Evolutionary conservation across 805 yeast species (phyloP), one percentile per base, ranked within the genome.

Genomic region (Saccharomyces eubayanus): DNA sequence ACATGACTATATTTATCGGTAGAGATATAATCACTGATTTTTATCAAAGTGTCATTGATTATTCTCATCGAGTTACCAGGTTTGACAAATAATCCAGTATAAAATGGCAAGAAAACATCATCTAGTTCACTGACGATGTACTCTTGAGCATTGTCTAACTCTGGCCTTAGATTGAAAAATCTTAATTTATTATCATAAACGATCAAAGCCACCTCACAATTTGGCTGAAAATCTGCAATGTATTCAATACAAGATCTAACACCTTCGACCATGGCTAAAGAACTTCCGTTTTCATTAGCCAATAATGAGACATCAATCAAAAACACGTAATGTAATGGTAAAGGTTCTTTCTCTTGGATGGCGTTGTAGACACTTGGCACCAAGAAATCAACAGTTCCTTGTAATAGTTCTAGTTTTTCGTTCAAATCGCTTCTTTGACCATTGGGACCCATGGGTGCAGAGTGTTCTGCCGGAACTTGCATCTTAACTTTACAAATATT

Each of bases 401-500:
- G 78, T 57, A 79, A 81, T 49, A 92, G 74, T 63, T 92, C 98
- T 0, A 96, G 91, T 49, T 90, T 54, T 27, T 53, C 53, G 24
- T 50, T 29, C 59, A 79, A 75, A 70, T 89, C 96, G 9, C 80
- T 67, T 59, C 96, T 76, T 50, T 80, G 76, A 28, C 84, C 84
- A 16, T 36, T 36, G 3, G 76, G 72, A 61, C 84, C 89, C 6
- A 85, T 67, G 31, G 85, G 81, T 36, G 87, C 75, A 53, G 73
- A 73, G 62, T 89, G 90, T 40, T 84, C 90, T 9, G 68, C 66
- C 0, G 96, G 88, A 14, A 86, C 81, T 5, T 75, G 73, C 63
- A 85, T 86, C 52, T 89, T 79, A 60, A 86, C 87, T 57, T 82
- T 83, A 72, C 99, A 94, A 63, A 94, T 79, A 69, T 92, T 92